Base-by-base conservation (phyloP, 305 asterid genomes). In the Fraxinus angustifolia region DNA sequence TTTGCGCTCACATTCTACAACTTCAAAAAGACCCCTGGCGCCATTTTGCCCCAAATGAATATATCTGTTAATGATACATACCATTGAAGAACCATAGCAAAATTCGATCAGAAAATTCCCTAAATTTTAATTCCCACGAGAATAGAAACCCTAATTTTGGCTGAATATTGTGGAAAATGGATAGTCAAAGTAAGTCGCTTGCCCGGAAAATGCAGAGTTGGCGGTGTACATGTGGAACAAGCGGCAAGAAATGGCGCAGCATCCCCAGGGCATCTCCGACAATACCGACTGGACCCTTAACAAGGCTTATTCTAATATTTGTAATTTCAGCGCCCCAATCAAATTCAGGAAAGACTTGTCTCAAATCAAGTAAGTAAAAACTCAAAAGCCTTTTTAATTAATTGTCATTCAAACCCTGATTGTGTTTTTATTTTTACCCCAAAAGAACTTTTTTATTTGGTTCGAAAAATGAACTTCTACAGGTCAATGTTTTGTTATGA, bases 221-320 rank as follows among this genome's bases (percentile, higher is more conserved):
- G 97, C 94, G 30, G 93, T 84, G 21, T 91, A 85, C 82, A 36
- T 95, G 89, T 80, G 88, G 89, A 85, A 78, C 81, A 93, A 90
- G 89, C 86, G 94, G 86, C 87, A 87, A 81, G 98, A 93, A 83
- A 38, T 91, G 83, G 94, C 93, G 60, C 79, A 87, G 90, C 84
- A 86, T 67, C 83, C 91, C 56, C 90, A 91, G 85, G 97, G 97
- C 23, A 87, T 93, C 75, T 92, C 97, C 0, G 97, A 93, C 5
- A 95, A 93, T 78, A 84, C 88, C 86, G 90, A 84, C 53, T 83
- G 81, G 81, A 92, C 94, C 74, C 79, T 92, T 79, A 84, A 90
- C 73, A 93, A 90, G 87, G 99, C 96, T 26, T 85, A 93, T 75
- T 87, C 94, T 16, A 92, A 89, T 85, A 79, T 95, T 3, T 93